Evolutionary conservation across 2,329 filamentous ascomycete species (phyloP).

Genomic region (Zymoseptoria pseudotritici): DNA sequence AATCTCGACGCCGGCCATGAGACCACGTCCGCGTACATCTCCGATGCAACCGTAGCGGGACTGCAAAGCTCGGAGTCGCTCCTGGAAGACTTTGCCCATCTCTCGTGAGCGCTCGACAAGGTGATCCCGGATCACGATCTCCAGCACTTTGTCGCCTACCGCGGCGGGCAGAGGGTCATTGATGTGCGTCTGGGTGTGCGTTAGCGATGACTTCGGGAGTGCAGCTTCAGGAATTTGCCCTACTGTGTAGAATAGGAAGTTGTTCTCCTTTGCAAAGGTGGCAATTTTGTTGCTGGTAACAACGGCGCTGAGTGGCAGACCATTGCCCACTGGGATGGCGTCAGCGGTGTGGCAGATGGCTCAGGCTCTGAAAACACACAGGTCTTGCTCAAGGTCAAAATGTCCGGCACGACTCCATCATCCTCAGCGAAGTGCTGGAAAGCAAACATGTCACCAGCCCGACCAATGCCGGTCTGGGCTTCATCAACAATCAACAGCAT

Average conservation of each 20-base stretch:
- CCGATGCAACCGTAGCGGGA: conserved; percentile 26
- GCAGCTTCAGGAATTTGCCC: conserved; percentile 8
- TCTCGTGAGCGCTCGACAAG: conserved; percentile 14
- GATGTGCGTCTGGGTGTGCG: conserved; percentile 23
- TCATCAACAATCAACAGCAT: conserved; percentile 56
- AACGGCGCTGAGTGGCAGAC: conserved; percentile 25
- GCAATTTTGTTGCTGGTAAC: conserved; percentile 22
- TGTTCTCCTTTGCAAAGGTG: conserved; percentile 13
- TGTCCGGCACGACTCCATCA: conserved; percentile 41
- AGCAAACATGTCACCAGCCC: conserved; percentile 52
- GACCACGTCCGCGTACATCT: conserved; percentile 25
- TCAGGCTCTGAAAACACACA: conserved; percentile 30
- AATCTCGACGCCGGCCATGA: conserved; percentile 28
- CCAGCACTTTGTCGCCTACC: conserved; percentile 26
- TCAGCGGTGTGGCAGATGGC: conserved; percentile 54
- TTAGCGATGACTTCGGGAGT: conserved; percentile 12
- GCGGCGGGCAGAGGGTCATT: conserved; percentile 27
- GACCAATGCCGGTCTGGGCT: conserved; percentile 52
- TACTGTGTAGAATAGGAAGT: conserved; percentile 25
- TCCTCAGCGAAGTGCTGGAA: conserved; percentile 42
- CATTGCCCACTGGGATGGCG: conserved; percentile 26
- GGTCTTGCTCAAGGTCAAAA: conserved; percentile 33
- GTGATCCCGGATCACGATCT: conserved; percentile 26
- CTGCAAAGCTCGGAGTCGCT: conserved; percentile 17
- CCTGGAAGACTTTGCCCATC: conserved; percentile 19